Evolutionary conservation across 129 eudicot species (phyloP).

Genomic region (Pittosporum tobira): DNA sequence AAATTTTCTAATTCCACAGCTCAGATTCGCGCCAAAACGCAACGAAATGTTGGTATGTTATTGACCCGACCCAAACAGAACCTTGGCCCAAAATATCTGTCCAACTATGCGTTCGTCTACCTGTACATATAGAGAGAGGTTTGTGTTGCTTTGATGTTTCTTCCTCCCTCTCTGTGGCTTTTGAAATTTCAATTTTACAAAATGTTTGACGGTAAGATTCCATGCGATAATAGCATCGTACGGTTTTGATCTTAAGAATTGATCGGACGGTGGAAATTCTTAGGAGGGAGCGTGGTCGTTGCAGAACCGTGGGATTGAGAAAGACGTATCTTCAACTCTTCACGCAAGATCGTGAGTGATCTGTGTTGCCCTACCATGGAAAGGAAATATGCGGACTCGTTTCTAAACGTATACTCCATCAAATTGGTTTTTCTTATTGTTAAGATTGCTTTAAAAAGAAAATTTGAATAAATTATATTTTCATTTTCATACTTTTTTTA

Average conservation of each 20-base stretch:
- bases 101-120: too few species aligned
- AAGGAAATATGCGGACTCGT: too few species aligned
- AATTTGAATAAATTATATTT: too few species aligned
- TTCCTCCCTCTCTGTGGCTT: constrained; percentile 97
- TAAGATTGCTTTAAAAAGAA: too few species aligned
- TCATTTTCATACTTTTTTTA: too few species aligned
- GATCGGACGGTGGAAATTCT: constrained; percentile 38
- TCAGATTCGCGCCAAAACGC: constrained; percentile 30
- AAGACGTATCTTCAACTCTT: neutral
- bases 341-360: too few species aligned
- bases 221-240: constrained; percentile 25
- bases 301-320: constrained; percentile 12
- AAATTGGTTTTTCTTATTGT: too few species aligned
- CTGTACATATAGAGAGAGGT: constrained; percentile 8
- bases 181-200: constrained; percentile 65
- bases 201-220: constrained; percentile 31
- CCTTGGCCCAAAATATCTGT: constrained; percentile 10
- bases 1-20: constrained; percentile 22
- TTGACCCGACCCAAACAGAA: constrained; percentile 15
- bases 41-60: constrained; percentile 4
- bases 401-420: too few species aligned
- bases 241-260: constrained; percentile 8
- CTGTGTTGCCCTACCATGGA: too few species aligned
- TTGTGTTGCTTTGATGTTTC: constrained; percentile 19
- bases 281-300: constrained; percentile 13